Conservation (phyloP, 208 protist species). For the Novymonas esmeraldas region DNA sequence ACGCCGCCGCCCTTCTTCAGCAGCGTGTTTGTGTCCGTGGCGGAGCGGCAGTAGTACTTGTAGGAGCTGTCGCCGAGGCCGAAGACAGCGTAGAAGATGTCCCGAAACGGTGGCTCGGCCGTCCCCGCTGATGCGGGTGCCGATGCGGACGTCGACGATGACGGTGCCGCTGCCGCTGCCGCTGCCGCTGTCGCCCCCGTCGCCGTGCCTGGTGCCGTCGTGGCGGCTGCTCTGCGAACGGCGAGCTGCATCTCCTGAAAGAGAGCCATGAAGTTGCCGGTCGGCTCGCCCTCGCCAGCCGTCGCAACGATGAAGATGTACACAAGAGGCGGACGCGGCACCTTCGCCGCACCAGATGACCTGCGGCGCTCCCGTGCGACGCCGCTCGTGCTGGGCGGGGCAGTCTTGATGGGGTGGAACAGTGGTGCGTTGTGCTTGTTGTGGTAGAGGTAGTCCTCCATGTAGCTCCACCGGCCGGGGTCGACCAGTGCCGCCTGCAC, state of each 20-base stretch:
- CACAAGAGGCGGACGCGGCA: slow-evolving; percentile 20
- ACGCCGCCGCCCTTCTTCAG: slow-evolving; percentile 61
- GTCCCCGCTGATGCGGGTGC: background rate
- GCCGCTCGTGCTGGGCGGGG: background rate
- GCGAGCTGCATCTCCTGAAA: slow-evolving; percentile 53
- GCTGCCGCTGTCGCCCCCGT: slow-evolving; percentile 1
- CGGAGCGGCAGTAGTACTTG: slow-evolving; percentile 92
- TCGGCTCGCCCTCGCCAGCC: slow-evolving; percentile 70
- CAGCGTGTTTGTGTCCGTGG: slow-evolving; percentile 46
- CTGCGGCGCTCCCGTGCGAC: background rate
- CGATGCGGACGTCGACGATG: too few species aligned
- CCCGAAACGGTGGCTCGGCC: slow-evolving; percentile 38
- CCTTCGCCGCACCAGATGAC: background rate
- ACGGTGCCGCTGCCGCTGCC: background rate
- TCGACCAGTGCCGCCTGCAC: slow-evolving; percentile 59
- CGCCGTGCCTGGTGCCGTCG: background rate
- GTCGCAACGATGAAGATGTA: slow-evolving; percentile 74
- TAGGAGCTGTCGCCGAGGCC: slow-evolving; percentile 96
- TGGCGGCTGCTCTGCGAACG: slow-evolving; percentile 9
- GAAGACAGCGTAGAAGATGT: slow-evolving; percentile 90
- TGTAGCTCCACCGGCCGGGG: slow-evolving; percentile 54
- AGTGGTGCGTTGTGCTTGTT: slow-evolving; percentile 23
- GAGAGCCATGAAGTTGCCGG: slow-evolving; percentile 61
- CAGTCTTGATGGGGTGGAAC: slow-evolving; percentile 16
- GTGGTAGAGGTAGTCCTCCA: slow-evolving; percentile 39